Percentiles rank a stretch among this genome's conserved stretches.
Evolutionary conservation across 139 green algal species (phyloP).

Genomic region (Helicosporidium sp.): DNA sequence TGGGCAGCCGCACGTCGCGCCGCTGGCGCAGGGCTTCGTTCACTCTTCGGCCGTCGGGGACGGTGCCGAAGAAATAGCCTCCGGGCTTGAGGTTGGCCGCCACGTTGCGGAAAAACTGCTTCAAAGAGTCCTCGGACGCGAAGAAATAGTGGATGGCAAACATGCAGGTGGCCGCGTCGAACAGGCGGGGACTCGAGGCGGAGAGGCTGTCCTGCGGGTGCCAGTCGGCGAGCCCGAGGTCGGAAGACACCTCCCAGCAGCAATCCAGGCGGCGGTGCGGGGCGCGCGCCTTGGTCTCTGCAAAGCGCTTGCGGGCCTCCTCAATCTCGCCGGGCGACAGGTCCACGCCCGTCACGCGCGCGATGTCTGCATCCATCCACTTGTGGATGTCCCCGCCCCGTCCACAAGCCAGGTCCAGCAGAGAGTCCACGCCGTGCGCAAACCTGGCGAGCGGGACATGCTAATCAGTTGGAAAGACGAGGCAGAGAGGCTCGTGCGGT

Average conservation of each 20-base stretch:
- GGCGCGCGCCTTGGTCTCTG: background rate
- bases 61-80: constrained; percentile 66
- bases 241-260: constrained; percentile 20
- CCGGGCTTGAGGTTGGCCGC: constrained; percentile 55
- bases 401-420: constrained; percentile 77
- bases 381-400: constrained; percentile 74
- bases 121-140: constrained; percentile 31
- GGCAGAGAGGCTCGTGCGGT: no score
- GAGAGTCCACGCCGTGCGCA: constrained; percentile 22
- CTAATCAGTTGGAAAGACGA: no score
- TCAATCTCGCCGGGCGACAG: constrained; percentile 56
- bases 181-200: no score
- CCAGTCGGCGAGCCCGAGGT: constrained; percentile 24
- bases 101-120: constrained; percentile 60
- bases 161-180: constrained; percentile 72
- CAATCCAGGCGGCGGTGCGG: constrained; percentile 3
- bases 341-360: constrained; percentile 62
- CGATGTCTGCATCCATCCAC: constrained; percentile 48
- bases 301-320: constrained; percentile 37
- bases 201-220: constrained; percentile 1
- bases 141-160: constrained; percentile 95
- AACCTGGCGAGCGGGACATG: constrained; percentile 41
- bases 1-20: constrained; percentile 12
- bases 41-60: constrained; percentile 51
- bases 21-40: constrained; percentile 15